Percentiles rank a stretch among this genome's conserved stretches.
Evolutionary conservation across 768 basidiomycete genomes (phyloP).

Genomic region (Goffeauzyma gilvescens): DNA sequence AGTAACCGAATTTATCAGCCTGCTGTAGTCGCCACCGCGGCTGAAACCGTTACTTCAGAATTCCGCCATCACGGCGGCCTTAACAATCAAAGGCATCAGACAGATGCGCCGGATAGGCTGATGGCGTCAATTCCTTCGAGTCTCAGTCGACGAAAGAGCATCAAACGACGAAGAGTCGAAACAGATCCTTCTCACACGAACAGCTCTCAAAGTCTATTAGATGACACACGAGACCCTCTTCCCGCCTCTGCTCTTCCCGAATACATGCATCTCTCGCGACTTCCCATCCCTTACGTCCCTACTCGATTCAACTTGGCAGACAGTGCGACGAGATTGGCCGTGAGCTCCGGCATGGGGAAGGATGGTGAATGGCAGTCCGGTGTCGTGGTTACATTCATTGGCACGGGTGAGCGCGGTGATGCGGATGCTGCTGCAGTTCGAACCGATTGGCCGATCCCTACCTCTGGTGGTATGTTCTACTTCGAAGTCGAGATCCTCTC

Average conservation of each 20-base stretch:
- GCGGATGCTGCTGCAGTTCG: slow-evolving; percentile 70
- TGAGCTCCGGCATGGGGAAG: not conserved
- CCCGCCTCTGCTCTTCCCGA: slow-evolving; percentile 1
- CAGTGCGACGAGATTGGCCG: slow-evolving; percentile 3
- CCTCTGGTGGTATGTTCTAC: slow-evolving; percentile 79
- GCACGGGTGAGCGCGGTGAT: slow-evolving; percentile 17
- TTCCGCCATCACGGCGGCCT: too few relatives aligned
- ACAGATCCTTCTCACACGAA: not conserved
- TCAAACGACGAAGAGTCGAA: slow-evolving; percentile 2
- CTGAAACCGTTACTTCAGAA: not conserved
- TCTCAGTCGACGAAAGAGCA: slow-evolving; percentile 2
- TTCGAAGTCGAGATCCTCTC: slow-evolving; percentile 73
- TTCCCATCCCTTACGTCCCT: slow-evolving; percentile 2
- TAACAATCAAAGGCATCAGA: not conserved
- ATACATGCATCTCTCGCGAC: slow-evolving; percentile 3
- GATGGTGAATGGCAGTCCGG: slow-evolving; percentile 2
- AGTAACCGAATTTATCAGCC: not conserved
- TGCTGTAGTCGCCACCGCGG: not conserved
- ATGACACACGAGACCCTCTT: not conserved
- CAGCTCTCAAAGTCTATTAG: not conserved
- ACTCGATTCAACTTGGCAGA: slow-evolving; percentile 10
- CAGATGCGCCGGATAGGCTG: too few relatives aligned
- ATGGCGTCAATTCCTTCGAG: too few relatives aligned
- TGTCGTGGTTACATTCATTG: slow-evolving; percentile 14
- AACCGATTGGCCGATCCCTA: slow-evolving; percentile 56